Evolutionary conservation across 108 stramenopile species (phyloP).

Genomic region (Fragilaria radians): DNA sequence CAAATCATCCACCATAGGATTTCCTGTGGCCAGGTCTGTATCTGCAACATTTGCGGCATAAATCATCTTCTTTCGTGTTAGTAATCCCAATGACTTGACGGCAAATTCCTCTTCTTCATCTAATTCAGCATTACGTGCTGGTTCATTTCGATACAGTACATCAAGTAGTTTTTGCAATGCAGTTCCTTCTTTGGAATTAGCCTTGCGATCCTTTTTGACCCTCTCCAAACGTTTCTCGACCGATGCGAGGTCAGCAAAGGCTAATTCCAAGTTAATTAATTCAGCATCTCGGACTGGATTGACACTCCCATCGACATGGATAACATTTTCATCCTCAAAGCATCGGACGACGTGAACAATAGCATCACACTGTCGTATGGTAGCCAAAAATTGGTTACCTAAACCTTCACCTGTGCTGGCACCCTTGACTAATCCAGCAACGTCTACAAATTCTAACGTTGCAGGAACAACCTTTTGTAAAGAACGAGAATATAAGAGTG

Average conservation of each 20-base stretch:
- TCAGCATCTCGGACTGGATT: constrained; percentile 97
- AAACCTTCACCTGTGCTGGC: constrained; percentile 96
- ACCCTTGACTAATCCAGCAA: constrained; percentile 98
- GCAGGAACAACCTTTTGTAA: constrained; percentile 88
- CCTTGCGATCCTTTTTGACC: constrained; percentile 74
- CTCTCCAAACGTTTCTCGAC: constrained; percentile 88
- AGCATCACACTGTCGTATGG: constrained; percentile 85
- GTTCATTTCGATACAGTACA: constrained; percentile 64
- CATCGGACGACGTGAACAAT: constrained; percentile 84
- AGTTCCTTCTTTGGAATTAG: constrained; percentile 55
- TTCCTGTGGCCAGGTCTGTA: constrained; percentile 86
- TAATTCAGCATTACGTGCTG: constrained; percentile 79
- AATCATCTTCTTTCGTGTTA: constrained; percentile 92
- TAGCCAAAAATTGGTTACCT: constrained; percentile 98
- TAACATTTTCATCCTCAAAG: constrained; percentile 97
- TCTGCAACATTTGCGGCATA: constrained; percentile 99
- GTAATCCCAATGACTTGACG: constrained; percentile 76
- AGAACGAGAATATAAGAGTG: too few species aligned
- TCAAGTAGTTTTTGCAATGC: constrained; percentile 83
- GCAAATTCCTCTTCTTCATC: constrained; percentile 73
- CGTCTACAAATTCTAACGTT: constrained; percentile 96
- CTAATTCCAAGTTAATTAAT: constrained; percentile 93
- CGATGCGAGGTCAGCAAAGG: constrained; percentile 93
- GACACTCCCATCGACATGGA: constrained; percentile 91
- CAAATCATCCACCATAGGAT: constrained; percentile 79